phyloP scores from a whole-genome alignment of 371 early-diverging fungal species.

The Mortierella sp. region DNA sequence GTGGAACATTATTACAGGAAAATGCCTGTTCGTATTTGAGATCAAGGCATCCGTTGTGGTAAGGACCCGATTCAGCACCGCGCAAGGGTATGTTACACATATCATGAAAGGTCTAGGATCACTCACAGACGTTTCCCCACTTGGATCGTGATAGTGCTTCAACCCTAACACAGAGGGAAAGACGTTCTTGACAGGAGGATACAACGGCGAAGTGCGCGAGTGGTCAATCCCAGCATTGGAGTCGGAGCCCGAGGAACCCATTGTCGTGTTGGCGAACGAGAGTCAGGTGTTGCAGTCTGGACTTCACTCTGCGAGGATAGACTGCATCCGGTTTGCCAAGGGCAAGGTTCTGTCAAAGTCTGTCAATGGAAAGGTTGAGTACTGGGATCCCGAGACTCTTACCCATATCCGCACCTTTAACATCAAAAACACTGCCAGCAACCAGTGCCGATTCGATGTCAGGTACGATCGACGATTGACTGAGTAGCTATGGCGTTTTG shows the following conservation, averaged over 20 bases:
- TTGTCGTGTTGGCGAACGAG: conserved; percentile 29
- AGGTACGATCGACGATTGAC: conserved; percentile 43
- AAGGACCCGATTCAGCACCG: conserved; percentile 59
- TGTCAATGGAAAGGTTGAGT: conserved; percentile 79
- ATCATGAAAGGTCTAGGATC: neutral
- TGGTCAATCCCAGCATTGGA: conserved; percentile 68
- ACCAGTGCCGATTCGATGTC: conserved; percentile 71
- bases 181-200: conserved; percentile 68
- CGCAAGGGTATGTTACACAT: neutral
- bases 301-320: conserved; percentile 55
- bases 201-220: conserved; percentile 69
- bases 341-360: conserved; percentile 79
- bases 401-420: conserved; percentile 61
- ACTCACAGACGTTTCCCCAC: neutral
- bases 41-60: conserved; percentile 74
- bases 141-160: conserved; percentile 63
- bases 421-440: conserved; percentile 65
- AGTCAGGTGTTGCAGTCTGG: conserved; percentile 36
- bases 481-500: too few relatives aligned
- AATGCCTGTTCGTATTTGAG: conserved; percentile 74
- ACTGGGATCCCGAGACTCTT: conserved; percentile 73
- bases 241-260: conserved; percentile 54
- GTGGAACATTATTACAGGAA: conserved; percentile 86
- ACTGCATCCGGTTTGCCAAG: conserved; percentile 69
- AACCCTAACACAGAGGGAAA: conserved; percentile 64